phyloP scores from a whole-genome alignment of 1,139 yeast species.

The Zhuliangozyma parablackwelliae region DNA sequence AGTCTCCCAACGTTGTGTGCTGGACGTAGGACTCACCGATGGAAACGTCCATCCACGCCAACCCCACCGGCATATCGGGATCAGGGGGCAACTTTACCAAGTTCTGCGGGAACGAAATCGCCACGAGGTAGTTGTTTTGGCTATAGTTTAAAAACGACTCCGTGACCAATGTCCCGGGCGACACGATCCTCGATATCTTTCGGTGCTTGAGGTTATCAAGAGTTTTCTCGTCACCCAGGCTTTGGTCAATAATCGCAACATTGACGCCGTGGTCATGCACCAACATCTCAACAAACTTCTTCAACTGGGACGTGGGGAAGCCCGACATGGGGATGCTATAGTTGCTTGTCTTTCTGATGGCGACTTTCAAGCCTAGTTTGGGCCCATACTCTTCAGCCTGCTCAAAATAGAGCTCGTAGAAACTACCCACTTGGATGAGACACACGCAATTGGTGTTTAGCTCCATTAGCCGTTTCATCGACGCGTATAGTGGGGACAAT shows the following conservation, averaged over 20 bases:
- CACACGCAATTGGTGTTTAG: conserved; percentile 57
- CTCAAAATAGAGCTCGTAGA: conserved; percentile 84
- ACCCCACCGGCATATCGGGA: conserved; percentile 50
- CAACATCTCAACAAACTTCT: conserved; percentile 66
- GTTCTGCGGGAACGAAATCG: conserved; percentile 56
- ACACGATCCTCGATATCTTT: conserved; percentile 71
- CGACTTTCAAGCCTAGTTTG: conserved; percentile 55
- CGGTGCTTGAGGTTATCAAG: conserved; percentile 48
- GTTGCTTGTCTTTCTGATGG: conserved; percentile 35
- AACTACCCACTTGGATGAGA: conserved; percentile 82
- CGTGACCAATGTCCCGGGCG: conserved; percentile 91
- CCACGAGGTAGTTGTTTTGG: conserved; percentile 65
- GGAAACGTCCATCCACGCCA: conserved; percentile 87
- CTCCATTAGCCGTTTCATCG: conserved; percentile 32
- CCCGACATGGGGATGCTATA: conserved; percentile 82
- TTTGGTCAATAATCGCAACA: conserved; percentile 82
- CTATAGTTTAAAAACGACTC: conserved; percentile 76
- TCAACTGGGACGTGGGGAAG: conserved; percentile 70
- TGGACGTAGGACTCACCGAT: conserved; percentile 75
- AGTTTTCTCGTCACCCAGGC: conserved; percentile 20
- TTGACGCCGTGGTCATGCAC: conserved; percentile 65
- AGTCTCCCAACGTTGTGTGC: conserved; percentile 50
- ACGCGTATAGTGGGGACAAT: conserved; percentile 34
- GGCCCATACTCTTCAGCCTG: conserved; percentile 79
- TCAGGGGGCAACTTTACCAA: conserved; percentile 41